phyloP scores from a whole-genome alignment of 192 early-diverging fungal species.

The Martensiomyces pterosporus region DNA sequence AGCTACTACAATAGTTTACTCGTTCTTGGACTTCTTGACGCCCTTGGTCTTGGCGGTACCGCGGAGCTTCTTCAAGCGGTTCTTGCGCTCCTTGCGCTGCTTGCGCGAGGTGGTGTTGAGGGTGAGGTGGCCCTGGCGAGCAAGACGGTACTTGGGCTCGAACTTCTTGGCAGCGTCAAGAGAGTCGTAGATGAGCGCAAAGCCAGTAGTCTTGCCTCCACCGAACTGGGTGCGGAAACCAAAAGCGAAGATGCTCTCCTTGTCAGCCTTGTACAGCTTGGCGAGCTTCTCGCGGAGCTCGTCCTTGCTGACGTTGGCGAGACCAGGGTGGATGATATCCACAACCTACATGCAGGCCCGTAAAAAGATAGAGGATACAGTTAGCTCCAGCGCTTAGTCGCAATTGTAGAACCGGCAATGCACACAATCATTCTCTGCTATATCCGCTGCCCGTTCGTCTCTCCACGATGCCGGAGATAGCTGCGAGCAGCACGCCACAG shows the following conservation, averaged over 20 bases:
- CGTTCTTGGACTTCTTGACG: slow-evolving; percentile 53
- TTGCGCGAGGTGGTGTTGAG: slow-evolving; percentile 78
- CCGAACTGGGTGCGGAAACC: slow-evolving; percentile 95
- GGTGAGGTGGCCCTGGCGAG: slow-evolving; percentile 68
- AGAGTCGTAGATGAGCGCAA: slow-evolving; percentile 94
- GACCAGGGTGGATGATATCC: slow-evolving; percentile 92
- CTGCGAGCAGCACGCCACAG: too few relatives aligned
- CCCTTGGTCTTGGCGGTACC: slow-evolving; percentile 92
- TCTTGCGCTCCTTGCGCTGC: slow-evolving; percentile 99
- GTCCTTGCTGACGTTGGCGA: slow-evolving; percentile 87
- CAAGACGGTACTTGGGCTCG: slow-evolving; percentile 97
- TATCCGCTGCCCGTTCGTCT: too few relatives aligned
- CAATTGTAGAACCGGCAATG: too few relatives aligned
- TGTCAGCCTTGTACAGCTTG: slow-evolving; percentile 93
- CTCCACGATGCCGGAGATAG: too few relatives aligned
- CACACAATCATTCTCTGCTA: too few relatives aligned
- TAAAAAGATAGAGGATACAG: too few relatives aligned
- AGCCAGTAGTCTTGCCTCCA: slow-evolving; percentile 94
- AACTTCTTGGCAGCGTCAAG: slow-evolving; percentile 95
- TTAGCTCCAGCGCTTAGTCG: too few relatives aligned
- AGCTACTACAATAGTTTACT: slow-evolving; percentile 14
- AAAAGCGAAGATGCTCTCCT: slow-evolving; percentile 86
- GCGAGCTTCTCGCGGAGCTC: slow-evolving; percentile 90
- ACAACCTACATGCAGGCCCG: slow-evolving; percentile 62
- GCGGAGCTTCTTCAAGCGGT: slow-evolving; percentile 97